These are phyloP conservation scores for Nicotiana benthamiana DNA, from an alignment of 257 asterid genomes.

Conservation along the genomic window DNA sequence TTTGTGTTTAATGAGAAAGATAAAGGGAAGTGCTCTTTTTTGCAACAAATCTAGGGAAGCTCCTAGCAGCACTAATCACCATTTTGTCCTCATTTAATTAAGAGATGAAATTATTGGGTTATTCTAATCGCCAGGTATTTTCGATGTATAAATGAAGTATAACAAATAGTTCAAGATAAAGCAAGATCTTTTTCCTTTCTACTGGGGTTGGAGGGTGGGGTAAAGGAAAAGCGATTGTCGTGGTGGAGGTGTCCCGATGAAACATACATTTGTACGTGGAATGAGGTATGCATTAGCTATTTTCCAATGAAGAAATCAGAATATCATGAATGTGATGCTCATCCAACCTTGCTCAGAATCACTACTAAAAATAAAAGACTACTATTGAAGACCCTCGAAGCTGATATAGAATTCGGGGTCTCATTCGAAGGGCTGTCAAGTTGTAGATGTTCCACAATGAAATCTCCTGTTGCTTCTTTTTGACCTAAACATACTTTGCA, in stretches of 20 bases:
- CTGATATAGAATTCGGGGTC: neutral
- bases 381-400: neutral
- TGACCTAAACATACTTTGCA: neutral
- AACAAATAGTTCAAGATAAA: neutral
- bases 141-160: neutral
- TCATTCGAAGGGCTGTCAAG: neutral
- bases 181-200: neutral
- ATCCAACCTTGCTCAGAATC: neutral
- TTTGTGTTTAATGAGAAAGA: neutral
- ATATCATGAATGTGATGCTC: conserved; percentile 4
- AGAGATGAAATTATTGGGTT: neutral
- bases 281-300: neutral
- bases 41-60: neutral
- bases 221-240: neutral
- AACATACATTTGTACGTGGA: neutral
- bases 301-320: neutral
- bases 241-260: neutral
- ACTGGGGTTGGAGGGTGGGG: neutral
- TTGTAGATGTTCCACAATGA: neutral
- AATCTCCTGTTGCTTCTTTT: neutral
- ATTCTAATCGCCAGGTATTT: neutral
- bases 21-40: neutral
- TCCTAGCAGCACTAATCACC: neutral
- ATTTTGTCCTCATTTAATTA: neutral
- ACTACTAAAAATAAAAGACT: neutral